Evolutionary conservation across 371 early-diverging fungal genomes (phyloP).

Genomic region (Umbelopsis sp.): DNA sequence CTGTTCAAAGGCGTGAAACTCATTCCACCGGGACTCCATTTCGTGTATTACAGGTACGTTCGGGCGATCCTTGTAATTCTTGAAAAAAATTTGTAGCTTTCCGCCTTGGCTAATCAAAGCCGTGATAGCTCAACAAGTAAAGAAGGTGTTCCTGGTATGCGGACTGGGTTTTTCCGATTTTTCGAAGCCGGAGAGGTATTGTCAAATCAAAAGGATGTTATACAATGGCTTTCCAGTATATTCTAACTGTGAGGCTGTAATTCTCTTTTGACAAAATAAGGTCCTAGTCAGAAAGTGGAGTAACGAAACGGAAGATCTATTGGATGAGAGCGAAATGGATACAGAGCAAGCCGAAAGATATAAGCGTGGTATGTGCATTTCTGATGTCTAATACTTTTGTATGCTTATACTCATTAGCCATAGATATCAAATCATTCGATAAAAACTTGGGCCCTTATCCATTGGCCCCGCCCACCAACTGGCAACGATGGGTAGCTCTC

Average conservation of each 20-base stretch:
- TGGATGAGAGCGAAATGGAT: constrained; percentile 52
- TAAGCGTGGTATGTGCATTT: constrained; percentile 38
- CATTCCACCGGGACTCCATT: constrained; percentile 95
- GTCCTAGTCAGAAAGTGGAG: constrained; percentile 78
- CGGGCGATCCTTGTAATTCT: background rate
- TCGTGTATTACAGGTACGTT: constrained; percentile 81
- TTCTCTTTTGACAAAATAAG: constrained; percentile 35
- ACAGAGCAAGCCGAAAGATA: constrained; percentile 50
- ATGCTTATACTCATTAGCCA: background rate
- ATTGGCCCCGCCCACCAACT: constrained; percentile 61
- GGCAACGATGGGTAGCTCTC: constrained; percentile 75
- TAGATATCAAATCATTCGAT: constrained; percentile 83
- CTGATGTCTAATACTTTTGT: constrained; percentile 9
- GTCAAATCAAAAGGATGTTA: background rate
- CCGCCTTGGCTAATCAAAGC: background rate
- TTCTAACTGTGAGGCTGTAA: background rate
- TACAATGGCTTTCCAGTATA: background rate
- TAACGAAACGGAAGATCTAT: constrained; percentile 56
- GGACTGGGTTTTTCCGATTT: constrained; percentile 77
- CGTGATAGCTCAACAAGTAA: constrained; percentile 50
- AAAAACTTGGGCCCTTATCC: constrained; percentile 89
- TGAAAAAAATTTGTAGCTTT: too few relatives aligned
- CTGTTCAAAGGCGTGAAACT: constrained; percentile 91
- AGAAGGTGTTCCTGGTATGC: constrained; percentile 62
- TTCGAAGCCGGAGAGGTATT: constrained; percentile 71